These are phyloP conservation scores for Lignosus rhinocerotis DNA, from an alignment of 1,284 basidiomycete genomes.

Conservation along the genomic window DNA sequence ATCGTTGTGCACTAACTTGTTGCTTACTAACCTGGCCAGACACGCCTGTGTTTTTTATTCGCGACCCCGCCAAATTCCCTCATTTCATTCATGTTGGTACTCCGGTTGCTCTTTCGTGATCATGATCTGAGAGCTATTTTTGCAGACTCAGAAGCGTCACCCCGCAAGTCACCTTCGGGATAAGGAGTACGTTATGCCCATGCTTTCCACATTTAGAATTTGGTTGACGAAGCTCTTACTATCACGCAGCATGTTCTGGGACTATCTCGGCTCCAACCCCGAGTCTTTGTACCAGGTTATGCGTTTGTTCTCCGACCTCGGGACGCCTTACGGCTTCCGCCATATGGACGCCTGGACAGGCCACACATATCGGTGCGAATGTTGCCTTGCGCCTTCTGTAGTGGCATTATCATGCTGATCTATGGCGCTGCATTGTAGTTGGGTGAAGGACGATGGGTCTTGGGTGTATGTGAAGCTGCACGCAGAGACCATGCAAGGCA, in stretches of 20 bases:
- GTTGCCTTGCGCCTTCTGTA: background rate
- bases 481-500: slow-evolving; percentile 28
- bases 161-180: slow-evolving; percentile 88
- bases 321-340: slow-evolving; percentile 83
- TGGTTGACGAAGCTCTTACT: background rate
- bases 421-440: slow-evolving; percentile 44
- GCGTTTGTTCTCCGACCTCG: slow-evolving; percentile 87
- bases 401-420: background rate
- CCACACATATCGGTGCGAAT: slow-evolving; percentile 64
- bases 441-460: slow-evolving; percentile 79
- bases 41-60: slow-evolving; percentile 87
- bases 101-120: too few relatives aligned
- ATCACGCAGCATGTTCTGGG: slow-evolving; percentile 42
- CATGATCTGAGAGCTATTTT: background rate
- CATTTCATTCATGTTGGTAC: slow-evolving; percentile 77
- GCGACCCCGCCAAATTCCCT: slow-evolving; percentile 80
- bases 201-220: background rate
- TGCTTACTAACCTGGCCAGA: slow-evolving; percentile 33
- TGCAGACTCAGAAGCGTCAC: slow-evolving; percentile 81
- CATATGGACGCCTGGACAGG: slow-evolving; percentile 87
- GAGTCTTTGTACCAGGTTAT: slow-evolving; percentile 86
- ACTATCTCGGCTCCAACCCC: slow-evolving; percentile 87
- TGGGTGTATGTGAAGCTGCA: slow-evolving; percentile 87
- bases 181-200: slow-evolving; percentile 29
- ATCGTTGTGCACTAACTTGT: background rate